Percentiles rank a stretch among this genome's conserved stretches.
Conservation (phyloP, 2,329 filamentous ascomycete genomes). For the Pseudogymnoascus sp. region DNA sequence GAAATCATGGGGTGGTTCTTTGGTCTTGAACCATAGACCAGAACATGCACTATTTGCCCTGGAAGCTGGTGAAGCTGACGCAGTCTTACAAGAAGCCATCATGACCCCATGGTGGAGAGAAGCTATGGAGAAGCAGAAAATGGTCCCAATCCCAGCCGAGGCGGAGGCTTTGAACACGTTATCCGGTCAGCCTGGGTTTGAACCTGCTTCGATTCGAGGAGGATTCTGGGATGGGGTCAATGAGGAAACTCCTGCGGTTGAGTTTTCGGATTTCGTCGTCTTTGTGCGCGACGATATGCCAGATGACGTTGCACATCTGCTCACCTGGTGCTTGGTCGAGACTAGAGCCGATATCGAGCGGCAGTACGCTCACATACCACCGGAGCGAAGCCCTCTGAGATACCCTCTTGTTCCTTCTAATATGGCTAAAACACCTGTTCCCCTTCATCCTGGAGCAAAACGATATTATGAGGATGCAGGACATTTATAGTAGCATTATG, state of each 20-base stretch:
- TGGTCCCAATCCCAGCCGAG: conserved; percentile 12
- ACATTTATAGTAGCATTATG: conserved; percentile 3
- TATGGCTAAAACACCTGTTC: conserved; percentile 11
- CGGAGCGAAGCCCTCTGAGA: conserved; percentile 10
- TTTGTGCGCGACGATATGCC: conserved; percentile 13
- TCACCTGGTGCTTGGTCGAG: conserved; percentile 13
- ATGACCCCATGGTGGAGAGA: conserved; percentile 13
- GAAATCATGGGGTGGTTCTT: conserved; percentile 12
- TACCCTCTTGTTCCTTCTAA: conserved; percentile 10
- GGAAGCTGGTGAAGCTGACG: neutral
- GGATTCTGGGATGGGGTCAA: neutral
- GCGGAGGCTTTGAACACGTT: neutral
- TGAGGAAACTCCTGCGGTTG: conserved; percentile 10
- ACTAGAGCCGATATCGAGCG: neutral
- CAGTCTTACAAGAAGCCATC: conserved; percentile 13
- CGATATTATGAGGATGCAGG: conserved; percentile 11
- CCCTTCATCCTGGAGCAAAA: conserved; percentile 10
- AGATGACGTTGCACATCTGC: conserved; percentile 12
- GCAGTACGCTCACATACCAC: conserved; percentile 11
- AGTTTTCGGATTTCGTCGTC: conserved; percentile 12
- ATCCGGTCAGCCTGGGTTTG: neutral
- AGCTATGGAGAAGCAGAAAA: conserved; percentile 11
- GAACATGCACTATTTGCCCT: conserved; percentile 11
- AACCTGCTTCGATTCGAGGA: conserved; percentile 4
- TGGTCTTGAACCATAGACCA: conserved; percentile 9